Conservation (phyloP, 495 filamentous ascomycete species). For the Letharia columbiana region DNA sequence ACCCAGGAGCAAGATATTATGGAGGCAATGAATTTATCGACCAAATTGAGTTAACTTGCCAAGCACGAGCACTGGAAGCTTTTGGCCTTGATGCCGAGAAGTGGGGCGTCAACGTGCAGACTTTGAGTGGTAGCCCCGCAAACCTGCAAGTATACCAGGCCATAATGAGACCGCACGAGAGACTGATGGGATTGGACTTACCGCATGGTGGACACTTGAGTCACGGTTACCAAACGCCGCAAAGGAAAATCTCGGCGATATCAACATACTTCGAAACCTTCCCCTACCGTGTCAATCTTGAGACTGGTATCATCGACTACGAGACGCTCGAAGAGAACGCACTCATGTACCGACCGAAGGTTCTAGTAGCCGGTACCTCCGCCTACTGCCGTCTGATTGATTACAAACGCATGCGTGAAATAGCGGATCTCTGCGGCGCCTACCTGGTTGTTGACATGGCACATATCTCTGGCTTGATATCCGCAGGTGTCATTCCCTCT, state of each 20-base stretch:
- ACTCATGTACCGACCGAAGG: conserved; percentile 88
- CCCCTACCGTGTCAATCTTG: conserved; percentile 82
- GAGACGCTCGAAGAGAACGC: conserved; percentile 86
- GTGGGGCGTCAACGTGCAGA: conserved; percentile 99
- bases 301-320: conserved; percentile 97
- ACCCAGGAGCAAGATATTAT: conserved; percentile 97
- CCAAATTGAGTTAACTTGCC: conserved; percentile 89
- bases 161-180: conserved; percentile 88
- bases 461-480: conserved; percentile 94
- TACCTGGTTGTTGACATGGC: conserved; percentile 98
- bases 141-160: conserved; percentile 99
- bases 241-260: conserved; percentile 86
- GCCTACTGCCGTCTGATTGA: conserved; percentile 98
- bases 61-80: conserved; percentile 85
- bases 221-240: conserved; percentile 94
- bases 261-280: conserved; percentile 94
- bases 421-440: conserved; percentile 85
- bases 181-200: conserved; percentile 94
- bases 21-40: conserved; percentile 99
- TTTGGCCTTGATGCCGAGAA: conserved; percentile 78
- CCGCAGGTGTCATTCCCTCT: conserved; percentile 85
- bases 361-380: conserved; percentile 92
- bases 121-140: conserved; percentile 74
- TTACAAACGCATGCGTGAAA: conserved; percentile 93
- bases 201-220: conserved; percentile 96